Evolutionary conservation across 139 green algal species (phyloP).

Genomic region (Coelastrella sp.): DNA sequence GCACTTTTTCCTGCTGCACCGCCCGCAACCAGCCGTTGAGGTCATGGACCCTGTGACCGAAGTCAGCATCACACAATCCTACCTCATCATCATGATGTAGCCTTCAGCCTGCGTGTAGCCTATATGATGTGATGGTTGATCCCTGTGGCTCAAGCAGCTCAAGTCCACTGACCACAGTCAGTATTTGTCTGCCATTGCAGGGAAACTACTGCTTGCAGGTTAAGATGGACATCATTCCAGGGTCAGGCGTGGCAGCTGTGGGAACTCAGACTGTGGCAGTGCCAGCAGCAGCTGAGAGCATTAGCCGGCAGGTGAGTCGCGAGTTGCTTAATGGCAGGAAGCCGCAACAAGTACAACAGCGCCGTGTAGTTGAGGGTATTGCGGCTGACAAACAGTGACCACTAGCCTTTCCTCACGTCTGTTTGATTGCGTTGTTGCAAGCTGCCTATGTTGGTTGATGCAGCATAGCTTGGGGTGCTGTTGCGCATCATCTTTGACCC

Average conservation of each 20-base stretch:
- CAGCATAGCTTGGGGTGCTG: too few species aligned
- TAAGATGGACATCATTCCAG: conserved; percentile 48
- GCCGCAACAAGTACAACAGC: too few species aligned
- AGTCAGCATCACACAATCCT: background rate
- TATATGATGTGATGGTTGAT: too few species aligned
- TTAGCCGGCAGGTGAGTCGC: conserved; percentile 33
- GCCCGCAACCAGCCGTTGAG: too few species aligned
- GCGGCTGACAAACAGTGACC: too few species aligned
- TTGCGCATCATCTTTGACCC: too few species aligned
- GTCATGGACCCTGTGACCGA: too few species aligned
- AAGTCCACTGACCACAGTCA: background rate
- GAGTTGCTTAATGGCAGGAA: too few species aligned
- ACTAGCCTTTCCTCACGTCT: background rate
- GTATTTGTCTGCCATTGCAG: conserved; percentile 25
- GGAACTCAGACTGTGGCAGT: conserved; percentile 39
- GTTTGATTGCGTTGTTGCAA: background rate
- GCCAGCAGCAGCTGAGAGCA: conserved; percentile 16
- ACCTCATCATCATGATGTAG: background rate
- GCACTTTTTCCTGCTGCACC: too few species aligned
- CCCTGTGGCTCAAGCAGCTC: background rate
- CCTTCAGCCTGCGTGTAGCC: background rate
- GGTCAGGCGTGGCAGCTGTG: conserved; percentile 38
- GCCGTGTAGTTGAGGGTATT: too few species aligned
- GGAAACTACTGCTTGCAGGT: conserved; percentile 51
- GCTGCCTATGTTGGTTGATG: too few species aligned